Conservation (phyloP, 2,329 filamentous ascomycete species). For the Bipolaris sorokiniana region DNA sequence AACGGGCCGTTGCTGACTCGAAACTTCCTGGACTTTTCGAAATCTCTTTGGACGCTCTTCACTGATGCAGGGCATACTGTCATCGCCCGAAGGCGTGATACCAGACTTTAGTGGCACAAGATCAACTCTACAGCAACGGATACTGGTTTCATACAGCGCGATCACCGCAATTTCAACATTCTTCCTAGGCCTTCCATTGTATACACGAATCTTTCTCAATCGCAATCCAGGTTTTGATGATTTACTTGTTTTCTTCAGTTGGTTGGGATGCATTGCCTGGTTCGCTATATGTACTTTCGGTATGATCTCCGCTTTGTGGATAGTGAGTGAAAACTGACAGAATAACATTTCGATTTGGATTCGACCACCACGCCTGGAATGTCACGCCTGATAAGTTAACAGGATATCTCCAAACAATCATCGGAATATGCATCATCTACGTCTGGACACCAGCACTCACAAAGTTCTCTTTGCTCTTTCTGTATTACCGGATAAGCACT, state of each 20-base stretch:
- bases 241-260: neutral
- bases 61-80: neutral
- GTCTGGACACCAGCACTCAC: neutral
- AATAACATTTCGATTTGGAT: neutral
- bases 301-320: neutral
- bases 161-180: neutral
- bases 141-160: neutral
- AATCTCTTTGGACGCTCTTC: neutral
- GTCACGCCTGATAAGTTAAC: neutral
- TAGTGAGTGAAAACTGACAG: neutral
- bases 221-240: neutral
- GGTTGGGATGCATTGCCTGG: neutral
- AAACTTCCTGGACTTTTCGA: neutral
- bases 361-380: neutral
- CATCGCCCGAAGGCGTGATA: neutral
- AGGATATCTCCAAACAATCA: neutral
- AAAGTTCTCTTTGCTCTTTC: neutral
- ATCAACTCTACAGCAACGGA: neutral
- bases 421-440: neutral
- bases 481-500: neutral
- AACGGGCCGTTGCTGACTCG: neutral
- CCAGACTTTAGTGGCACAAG: neutral
- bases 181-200: neutral
- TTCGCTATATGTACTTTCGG: neutral
- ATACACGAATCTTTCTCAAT: neutral